phyloP scores from a whole-genome alignment of 2,329 filamentous ascomycete genomes.

The Penicillium sp. region DNA sequence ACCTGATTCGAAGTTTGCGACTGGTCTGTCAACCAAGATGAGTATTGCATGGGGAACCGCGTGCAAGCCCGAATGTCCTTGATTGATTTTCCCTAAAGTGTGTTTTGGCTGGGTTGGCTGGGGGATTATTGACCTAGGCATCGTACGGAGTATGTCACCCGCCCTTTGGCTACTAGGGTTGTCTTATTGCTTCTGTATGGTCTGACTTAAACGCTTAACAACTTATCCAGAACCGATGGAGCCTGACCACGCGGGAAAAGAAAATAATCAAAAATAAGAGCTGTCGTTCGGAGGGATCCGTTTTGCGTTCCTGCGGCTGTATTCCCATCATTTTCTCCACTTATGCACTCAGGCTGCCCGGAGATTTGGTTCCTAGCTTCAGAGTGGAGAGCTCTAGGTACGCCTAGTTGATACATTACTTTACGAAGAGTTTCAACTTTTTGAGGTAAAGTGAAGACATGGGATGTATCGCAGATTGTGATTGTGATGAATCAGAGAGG shows the following conservation, averaged over 20 bases:
- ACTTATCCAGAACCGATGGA: slow-evolving; percentile 14
- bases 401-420: slow-evolving; percentile 9
- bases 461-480: slow-evolving; percentile 18
- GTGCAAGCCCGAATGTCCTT: slow-evolving; percentile 16
- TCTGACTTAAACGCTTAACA: too few species aligned
- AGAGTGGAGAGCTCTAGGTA: slow-evolving; percentile 18
- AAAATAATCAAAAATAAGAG: slow-evolving; percentile 6
- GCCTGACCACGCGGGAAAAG: slow-evolving; percentile 23
- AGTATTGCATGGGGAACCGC: slow-evolving; percentile 16
- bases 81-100: background rate
- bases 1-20: slow-evolving; percentile 11
- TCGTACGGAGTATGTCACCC: too few species aligned
- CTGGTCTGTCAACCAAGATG: slow-evolving; percentile 3
- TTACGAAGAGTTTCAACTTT: slow-evolving; percentile 13
- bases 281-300: slow-evolving; percentile 31
- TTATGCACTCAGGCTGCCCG: slow-evolving; percentile 29
- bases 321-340: slow-evolving; percentile 25
- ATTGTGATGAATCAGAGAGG: slow-evolving; percentile 23
- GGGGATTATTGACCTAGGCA: slow-evolving; percentile 19
- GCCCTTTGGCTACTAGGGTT: slow-evolving; percentile 12
- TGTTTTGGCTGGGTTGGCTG: slow-evolving; percentile 7
- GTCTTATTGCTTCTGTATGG: background rate
- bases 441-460: background rate
- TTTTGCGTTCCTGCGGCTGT: slow-evolving; percentile 28
- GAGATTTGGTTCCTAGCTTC: slow-evolving; percentile 32